Conservation (phyloP, 345 rosid species). For the Eutrema yunnanense region DNA sequence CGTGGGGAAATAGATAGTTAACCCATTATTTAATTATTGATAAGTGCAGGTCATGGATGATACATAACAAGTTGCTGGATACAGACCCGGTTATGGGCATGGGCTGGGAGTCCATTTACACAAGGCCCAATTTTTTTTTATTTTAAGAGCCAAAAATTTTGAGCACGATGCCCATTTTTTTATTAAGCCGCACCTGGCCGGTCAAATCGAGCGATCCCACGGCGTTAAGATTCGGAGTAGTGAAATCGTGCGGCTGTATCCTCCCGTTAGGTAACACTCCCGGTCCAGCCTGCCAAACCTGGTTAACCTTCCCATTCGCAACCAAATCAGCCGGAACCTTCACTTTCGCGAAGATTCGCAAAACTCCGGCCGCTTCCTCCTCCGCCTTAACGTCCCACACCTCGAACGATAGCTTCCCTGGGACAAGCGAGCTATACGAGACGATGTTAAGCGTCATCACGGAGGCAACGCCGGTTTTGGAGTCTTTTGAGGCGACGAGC, state of each 20-base stretch:
- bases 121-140: too few relatives aligned
- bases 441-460: constrained; percentile 42
- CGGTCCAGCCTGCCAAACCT: constrained; percentile 88
- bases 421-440: constrained; percentile 26
- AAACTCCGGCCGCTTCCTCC: constrained; percentile 31
- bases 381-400: constrained; percentile 68
- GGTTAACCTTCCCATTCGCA: constrained; percentile 44
- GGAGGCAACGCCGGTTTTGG: constrained; percentile 33
- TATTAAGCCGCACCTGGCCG: too few relatives aligned
- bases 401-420: constrained; percentile 45
- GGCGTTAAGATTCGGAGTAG: constrained; percentile 25
- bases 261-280: constrained; percentile 19
- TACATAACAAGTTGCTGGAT: too few relatives aligned
- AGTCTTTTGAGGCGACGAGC: constrained; percentile 42
- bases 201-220: constrained; percentile 37
- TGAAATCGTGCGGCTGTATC: constrained; percentile 31
- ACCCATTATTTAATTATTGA: too few relatives aligned
- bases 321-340: constrained; percentile 57
- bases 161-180: too few relatives aligned
- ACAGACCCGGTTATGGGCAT: too few relatives aligned
- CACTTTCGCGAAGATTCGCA: constrained; percentile 55
- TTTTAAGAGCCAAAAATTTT: too few relatives aligned
- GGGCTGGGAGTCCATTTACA: too few relatives aligned
- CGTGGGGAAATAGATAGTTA: too few relatives aligned
- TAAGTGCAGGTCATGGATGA: too few relatives aligned